These are phyloP conservation scores for Mycena maculata DNA, from an alignment of 768 basidiomycete genomes.

Conservation along the genomic window DNA sequence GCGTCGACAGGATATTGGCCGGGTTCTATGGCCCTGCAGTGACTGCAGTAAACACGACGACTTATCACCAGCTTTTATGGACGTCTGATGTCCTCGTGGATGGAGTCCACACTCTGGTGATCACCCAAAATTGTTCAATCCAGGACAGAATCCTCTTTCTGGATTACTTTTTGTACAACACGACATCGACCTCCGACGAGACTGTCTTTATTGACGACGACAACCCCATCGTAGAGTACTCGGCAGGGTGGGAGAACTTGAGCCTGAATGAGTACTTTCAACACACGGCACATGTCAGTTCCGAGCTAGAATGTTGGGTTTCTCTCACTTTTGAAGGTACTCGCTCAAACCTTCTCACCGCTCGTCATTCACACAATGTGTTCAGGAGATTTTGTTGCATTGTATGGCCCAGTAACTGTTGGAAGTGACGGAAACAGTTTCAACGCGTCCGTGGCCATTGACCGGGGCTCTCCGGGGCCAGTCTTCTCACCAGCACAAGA, in stretches of 20 bases:
- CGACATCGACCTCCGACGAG: background rate
- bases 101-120: background rate
- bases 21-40: too few species aligned
- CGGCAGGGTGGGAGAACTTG: background rate
- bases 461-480: too few species aligned
- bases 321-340: slow-evolving; percentile 9
- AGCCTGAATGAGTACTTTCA: background rate
- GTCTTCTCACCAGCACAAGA: too few species aligned
- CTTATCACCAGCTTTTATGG: slow-evolving; percentile 8
- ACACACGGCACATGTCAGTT: background rate
- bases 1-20: background rate
- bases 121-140: background rate
- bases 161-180: slow-evolving; percentile 12
- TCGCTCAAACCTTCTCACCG: too few species aligned
- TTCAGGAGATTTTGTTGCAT: background rate
- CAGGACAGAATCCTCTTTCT: background rate
- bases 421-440: background rate
- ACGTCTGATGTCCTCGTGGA: background rate
- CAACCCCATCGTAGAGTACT: background rate
- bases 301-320: background rate
- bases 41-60: too few species aligned
- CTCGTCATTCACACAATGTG: background rate
- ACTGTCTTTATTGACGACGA: slow-evolving; percentile 5
- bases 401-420: background rate
- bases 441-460: background rate